phyloP scores from a whole-genome alignment of 2,329 filamentous ascomycete genomes.

The Colletotrichum eremochloae region DNA sequence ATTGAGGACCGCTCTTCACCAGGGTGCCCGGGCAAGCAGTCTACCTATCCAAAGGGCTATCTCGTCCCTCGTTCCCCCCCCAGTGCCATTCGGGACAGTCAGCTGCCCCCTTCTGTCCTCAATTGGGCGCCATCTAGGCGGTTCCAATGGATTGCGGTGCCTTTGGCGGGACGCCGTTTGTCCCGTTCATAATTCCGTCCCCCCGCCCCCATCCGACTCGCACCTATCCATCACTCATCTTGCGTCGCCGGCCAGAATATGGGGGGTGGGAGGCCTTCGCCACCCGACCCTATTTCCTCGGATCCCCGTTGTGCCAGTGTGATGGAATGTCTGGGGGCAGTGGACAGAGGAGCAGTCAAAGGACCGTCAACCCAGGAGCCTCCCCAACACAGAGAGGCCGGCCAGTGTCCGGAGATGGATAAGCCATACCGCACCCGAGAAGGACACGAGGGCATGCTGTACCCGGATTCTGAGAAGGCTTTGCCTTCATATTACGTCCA shows the following conservation, averaged over 20 bases:
- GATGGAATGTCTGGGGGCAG: constrained; percentile 22
- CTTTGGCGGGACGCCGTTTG: constrained; percentile 34
- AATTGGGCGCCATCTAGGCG: constrained; percentile 35
- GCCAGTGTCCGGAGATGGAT: constrained; percentile 27
- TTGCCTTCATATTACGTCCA: constrained; percentile 17
- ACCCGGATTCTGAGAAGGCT: constrained; percentile 7
- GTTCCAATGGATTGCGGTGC: constrained; percentile 33
- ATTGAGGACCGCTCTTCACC: constrained; percentile 13
- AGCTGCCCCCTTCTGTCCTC: constrained; percentile 28
- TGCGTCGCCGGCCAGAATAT: constrained; percentile 22
- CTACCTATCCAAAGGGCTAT: constrained; percentile 2
- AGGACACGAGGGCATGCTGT: constrained; percentile 16
- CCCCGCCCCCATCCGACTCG: constrained; percentile 17
- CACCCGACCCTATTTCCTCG: constrained; percentile 23
- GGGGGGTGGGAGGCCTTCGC: constrained; percentile 5
- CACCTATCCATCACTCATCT: constrained; percentile 6
- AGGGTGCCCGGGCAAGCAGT: constrained; percentile 11
- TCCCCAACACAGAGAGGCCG: constrained; percentile 24
- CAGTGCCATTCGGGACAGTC: constrained; percentile 37
- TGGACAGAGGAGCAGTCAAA: constrained; percentile 2
- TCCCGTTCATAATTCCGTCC: constrained; percentile 8
- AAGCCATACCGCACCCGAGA: constrained; percentile 24
- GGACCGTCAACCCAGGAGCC: constrained; percentile 17
- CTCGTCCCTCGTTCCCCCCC: constrained; percentile 27
- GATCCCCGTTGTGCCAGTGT: constrained; percentile 5